Evolutionary conservation across 441 rosid species (phyloP), one percentile per base, ranked within the genome.

Genomic region (Eruca vesicaria): DNA sequence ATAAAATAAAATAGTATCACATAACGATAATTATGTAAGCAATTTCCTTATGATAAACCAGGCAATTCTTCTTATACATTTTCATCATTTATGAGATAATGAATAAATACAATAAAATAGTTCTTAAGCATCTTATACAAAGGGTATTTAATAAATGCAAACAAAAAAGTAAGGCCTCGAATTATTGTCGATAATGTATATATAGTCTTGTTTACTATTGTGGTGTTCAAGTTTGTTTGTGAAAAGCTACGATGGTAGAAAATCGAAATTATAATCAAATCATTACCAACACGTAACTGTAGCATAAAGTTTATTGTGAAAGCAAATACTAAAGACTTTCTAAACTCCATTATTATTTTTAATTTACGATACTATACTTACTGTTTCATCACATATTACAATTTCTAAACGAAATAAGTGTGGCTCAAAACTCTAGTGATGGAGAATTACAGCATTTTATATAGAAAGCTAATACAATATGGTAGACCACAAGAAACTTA

Each of bases 391-490:
- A 53, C 33, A 75, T 68, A 35, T 19, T 53, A 38, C 31, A 56
- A 23, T 71, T 33, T 65, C 15, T 9, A 72, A 33, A 48, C 48
- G 62, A 77, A 52, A 28, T 77, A 77, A 71, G 76, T 58, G 11
- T 45, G 52, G 52, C 52, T 45, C 19, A 14, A 38, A 29, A 41
- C 50, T 4, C 50, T 41, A 14, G 50, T 4, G 50, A 41, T 43
- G 50, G 50, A 43, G 50, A 9, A 50, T 23, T 16, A 50, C 18
- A 50, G 23, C 21, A 50, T 50, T 50, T 50, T 7, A 50, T 16
- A 50, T 50, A 50, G 6, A 71, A 53, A 71, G 80, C 62, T 71
- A 72, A 65, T 75, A 77, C 64, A 50, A 50, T 50, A 50, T 50
- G 56, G 56, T 50, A 50, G 56, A 50, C 56, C 76, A 63, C 64